Conservation (phyloP, 306 rosid genomes). For the Cajanus cajan region DNA sequence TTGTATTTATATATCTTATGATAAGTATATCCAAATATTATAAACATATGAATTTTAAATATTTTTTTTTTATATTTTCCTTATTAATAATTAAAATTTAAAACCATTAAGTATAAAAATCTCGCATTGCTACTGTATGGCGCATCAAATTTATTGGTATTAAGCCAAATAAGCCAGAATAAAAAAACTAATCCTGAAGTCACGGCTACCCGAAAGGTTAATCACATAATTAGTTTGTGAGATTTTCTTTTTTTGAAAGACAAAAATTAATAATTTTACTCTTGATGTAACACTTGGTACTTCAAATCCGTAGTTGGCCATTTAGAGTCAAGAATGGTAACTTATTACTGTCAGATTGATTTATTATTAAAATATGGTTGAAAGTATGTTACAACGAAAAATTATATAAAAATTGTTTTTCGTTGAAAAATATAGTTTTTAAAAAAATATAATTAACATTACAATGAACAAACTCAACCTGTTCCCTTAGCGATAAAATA, state of each 20-base stretch:
- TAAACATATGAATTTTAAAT: too few species aligned
- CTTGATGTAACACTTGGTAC: neutral
- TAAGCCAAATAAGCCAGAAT: neutral
- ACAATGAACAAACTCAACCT: neutral
- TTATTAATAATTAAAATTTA: too few species aligned
- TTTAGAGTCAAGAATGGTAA: neutral
- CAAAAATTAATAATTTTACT: neutral
- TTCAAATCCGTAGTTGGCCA: neutral
- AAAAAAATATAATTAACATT: neutral
- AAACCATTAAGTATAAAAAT: too few species aligned
- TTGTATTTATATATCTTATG: too few species aligned
- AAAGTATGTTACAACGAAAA: too few species aligned
- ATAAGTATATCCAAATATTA: too few species aligned
- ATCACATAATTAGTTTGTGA: neutral
- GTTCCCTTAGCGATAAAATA: neutral
- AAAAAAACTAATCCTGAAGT: neutral
- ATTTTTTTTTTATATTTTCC: too few species aligned
- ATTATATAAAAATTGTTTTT: too few species aligned
- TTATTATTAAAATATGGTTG: neutral
- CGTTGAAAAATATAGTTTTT: neutral
- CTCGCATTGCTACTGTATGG: neutral
- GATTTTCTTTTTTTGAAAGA: neutral
- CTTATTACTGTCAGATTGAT: neutral
- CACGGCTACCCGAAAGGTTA: neutral
- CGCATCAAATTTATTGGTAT: neutral